Conservation (phyloP, 345 rosid genomes). For the Populus alba region DNA sequence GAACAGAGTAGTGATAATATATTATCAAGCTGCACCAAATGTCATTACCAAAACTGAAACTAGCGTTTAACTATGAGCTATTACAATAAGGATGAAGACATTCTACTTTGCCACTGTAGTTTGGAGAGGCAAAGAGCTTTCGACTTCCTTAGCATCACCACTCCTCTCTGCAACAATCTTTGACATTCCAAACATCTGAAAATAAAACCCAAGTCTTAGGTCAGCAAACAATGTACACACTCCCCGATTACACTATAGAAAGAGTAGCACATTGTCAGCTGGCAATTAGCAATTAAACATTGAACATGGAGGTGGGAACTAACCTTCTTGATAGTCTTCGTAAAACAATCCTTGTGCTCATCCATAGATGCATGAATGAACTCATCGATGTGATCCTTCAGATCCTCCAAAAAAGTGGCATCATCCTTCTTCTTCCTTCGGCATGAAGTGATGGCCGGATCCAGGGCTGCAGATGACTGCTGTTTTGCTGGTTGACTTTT, state of each 20-base stretch:
- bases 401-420: constrained; percentile 71
- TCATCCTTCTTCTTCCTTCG: constrained; percentile 68
- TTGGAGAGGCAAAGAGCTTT: constrained; percentile 58
- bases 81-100: background rate
- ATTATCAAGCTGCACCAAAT: background rate
- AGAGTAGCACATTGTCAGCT: background rate
- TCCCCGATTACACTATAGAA: background rate
- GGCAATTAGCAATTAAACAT: background rate
- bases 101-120: constrained; percentile 48
- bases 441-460: constrained; percentile 43
- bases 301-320: background rate
- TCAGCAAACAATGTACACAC: background rate
- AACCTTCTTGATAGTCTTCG: constrained; percentile 75
- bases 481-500: background rate
- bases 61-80: background rate
- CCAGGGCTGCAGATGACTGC: constrained; percentile 11
- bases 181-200: constrained; percentile 82
- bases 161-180: constrained; percentile 67
- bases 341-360: constrained; percentile 78
- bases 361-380: constrained; percentile 80
- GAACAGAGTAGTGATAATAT: background rate
- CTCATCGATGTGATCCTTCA: constrained; percentile 85
- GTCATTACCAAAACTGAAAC: background rate
- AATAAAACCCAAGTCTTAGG: background rate
- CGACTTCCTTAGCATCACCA: constrained; percentile 55